Conservation (phyloP, 1,284 basidiomycete species). For the Pascua guehoae region DNA sequence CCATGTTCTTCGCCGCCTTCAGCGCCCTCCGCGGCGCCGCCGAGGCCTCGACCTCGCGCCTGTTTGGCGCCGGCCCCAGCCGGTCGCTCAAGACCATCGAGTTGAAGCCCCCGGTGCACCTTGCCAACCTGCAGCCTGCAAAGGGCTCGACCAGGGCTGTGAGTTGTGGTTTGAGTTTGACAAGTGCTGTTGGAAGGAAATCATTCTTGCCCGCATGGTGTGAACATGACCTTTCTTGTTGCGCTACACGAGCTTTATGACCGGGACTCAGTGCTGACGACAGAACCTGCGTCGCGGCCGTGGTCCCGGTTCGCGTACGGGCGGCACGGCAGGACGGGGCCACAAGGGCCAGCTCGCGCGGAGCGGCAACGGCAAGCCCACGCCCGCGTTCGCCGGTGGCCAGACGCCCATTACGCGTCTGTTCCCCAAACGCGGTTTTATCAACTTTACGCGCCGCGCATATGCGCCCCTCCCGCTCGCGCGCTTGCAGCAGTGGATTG, state of each 20-base stretch:
- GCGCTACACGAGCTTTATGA: not conserved
- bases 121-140: conserved; percentile 36
- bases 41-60: no score
- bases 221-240: not conserved
- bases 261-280: not conserved
- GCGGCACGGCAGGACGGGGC: conserved; percentile 88
- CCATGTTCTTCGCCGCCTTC: conserved; percentile 20
- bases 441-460: conserved; percentile 70
- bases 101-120: conserved; percentile 22
- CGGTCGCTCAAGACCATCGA: no score
- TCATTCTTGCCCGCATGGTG: not conserved
- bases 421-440: conserved; percentile 91
- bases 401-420: conserved; percentile 90
- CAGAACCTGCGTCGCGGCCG: conserved; percentile 92
- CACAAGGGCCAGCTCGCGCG: conserved; percentile 95
- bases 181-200: not conserved
- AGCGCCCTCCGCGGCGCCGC: conserved; percentile 7
- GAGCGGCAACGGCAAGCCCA: conserved; percentile 81
- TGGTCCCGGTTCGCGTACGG: conserved; percentile 84
- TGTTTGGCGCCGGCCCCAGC: no score
- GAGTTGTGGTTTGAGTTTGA: conserved; percentile 11
- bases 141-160: conserved; percentile 40
- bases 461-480: conserved; percentile 84
- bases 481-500: conserved; percentile 85
- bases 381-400: conserved; percentile 86